phyloP scores from a whole-genome alignment of 2,329 filamentous ascomycete genomes.

The Ceratocystis papillata region DNA sequence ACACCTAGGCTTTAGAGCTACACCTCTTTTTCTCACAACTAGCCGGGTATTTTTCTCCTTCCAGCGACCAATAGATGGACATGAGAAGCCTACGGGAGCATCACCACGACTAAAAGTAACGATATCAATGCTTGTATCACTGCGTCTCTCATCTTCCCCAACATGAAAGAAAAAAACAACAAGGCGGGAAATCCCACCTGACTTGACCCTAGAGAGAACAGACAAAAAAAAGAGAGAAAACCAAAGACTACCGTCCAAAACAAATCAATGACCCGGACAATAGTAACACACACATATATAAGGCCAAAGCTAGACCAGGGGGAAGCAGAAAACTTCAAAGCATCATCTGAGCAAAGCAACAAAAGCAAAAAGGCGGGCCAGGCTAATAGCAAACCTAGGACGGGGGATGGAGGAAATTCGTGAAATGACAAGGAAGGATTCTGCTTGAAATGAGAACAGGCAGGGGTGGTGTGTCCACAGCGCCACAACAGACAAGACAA shows the following conservation, averaged over 20 bases:
- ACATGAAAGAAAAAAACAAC: background rate
- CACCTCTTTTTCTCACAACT: too few species aligned
- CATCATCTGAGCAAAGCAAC: too few species aligned
- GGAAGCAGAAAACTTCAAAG: too few species aligned
- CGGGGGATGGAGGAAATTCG: background rate
- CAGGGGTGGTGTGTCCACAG: background rate
- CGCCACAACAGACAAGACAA: background rate
- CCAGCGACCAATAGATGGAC: too few species aligned
- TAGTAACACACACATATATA: background rate
- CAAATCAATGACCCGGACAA: background rate
- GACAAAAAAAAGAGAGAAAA: background rate
- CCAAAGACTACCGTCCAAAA: background rate
- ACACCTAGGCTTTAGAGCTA: too few species aligned
- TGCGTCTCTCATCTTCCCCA: too few species aligned
- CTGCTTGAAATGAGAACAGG: background rate
- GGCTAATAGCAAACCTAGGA: too few species aligned
- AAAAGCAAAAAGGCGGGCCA: too few species aligned
- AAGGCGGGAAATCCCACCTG: background rate
- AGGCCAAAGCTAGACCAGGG: background rate
- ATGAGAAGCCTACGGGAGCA: too few species aligned
- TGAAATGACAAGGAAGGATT: conserved; percentile 11
- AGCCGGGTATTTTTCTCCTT: too few species aligned
- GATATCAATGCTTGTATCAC: too few species aligned
- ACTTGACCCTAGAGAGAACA: background rate
- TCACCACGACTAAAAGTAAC: too few species aligned